These are phyloP conservation scores for Salvia splendens DNA, from an alignment of 257 asterid genomes.

Conservation along the genomic window DNA sequence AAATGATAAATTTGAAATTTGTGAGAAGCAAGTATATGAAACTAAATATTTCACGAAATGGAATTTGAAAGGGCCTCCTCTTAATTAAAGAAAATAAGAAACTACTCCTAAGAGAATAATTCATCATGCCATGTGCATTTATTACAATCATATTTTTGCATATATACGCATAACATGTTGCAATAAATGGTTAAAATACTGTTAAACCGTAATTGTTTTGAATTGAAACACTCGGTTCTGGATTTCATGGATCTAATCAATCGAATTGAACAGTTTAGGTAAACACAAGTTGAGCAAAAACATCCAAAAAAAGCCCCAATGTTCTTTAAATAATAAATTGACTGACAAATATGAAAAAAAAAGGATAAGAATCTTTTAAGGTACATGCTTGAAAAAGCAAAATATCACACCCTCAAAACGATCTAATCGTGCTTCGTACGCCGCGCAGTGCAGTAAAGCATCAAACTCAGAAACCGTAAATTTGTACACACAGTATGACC, in stretches of 20 bases:
- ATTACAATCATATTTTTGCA: neutral
- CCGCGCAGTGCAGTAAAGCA: conserved; percentile 21
- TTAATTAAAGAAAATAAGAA: neutral
- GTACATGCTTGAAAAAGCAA: conserved; percentile 38
- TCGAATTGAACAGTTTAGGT: neutral
- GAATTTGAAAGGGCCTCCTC: neutral
- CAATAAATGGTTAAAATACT: conserved; percentile 21
- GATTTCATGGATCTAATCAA: conserved; percentile 6
- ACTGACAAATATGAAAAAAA: conserved; percentile 25
- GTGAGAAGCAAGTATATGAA: neutral
- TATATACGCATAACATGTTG: neutral
- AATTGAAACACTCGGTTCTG: neutral
- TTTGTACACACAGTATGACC: conserved; percentile 26
- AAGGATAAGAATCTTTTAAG: conserved; percentile 48
- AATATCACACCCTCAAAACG: conserved; percentile 37
- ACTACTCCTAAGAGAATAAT: neutral
- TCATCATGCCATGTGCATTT: conserved; percentile 18
- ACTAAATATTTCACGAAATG: neutral
- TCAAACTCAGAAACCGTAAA: conserved; percentile 23
- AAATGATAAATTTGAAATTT: neutral
- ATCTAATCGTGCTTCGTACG: conserved; percentile 42
- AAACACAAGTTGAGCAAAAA: neutral
- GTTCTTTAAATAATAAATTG: conserved; percentile 5
- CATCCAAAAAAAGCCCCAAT: neutral
- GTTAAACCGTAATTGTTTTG: neutral